Evolutionary conservation across 2,329 filamentous ascomycete genomes (phyloP), one percentile per base, ranked within the genome.

Genomic region (Ploettnerulaceae sp.): DNA sequence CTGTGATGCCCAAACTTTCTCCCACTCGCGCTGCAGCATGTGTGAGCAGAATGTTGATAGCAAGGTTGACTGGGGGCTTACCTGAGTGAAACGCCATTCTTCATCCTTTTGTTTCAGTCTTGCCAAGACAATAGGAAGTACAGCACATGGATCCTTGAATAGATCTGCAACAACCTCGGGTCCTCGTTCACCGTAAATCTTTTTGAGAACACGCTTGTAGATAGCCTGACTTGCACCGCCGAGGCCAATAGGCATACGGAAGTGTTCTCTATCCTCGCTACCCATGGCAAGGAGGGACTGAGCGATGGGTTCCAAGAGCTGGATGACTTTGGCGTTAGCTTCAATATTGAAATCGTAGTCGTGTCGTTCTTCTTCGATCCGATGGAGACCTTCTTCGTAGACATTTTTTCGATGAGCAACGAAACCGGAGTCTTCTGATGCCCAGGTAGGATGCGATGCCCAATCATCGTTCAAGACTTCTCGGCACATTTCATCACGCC

Each of bases 271-370:
- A 60, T 95, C 89, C 3, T 76, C 69, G 5, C 87, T 74, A 7
- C 76, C 77, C 77, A 96, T 84, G 32, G 85, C 82, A 12, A 90
- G 75, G 67, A 98, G 86, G 61, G 94, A 86, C 61, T 95, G 89
- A 1, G 89, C 89, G 48, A 97, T 88, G 0, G 93, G 93, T 64
- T 97, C 91, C 31, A 98, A 79, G 4, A 98, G 81, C 67, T 97
- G 93, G 49, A 98, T 95, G 39, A 93, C 96, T 57, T 95, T 90
- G 51, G 86, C 80, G 61, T 93, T 95, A 7, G 89, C 87, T 68
- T 98, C 93, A 43, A 98, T 97, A 63, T 96, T 93, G 69, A 94
- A 95, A 66, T 98, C 93, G 60, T 98, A 98, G 63, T 98, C 93
- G 63, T 98, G 93, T 4, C 93, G 86, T 66, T 98, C 93, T 67